Percentiles rank a stretch among this genome's conserved stretches.
phyloP scores from a whole-genome alignment of 2,329 filamentous ascomycete species.

The Sphaerostilbella broomeana region DNA sequence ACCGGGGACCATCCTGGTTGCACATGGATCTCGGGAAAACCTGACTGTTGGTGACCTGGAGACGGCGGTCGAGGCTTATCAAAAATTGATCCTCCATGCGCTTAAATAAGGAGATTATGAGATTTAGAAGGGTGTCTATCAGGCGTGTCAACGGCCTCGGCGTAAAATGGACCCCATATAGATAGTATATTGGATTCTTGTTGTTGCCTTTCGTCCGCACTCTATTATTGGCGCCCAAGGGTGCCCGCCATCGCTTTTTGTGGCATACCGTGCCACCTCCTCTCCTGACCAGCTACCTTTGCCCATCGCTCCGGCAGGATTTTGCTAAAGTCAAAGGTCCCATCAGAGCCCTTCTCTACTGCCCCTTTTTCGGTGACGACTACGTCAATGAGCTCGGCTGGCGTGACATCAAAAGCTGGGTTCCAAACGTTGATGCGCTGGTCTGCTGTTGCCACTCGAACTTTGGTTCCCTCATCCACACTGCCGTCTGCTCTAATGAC shows the following conservation, averaged over 20 bases:
- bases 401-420: conserved; percentile 93
- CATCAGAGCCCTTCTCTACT: conserved; percentile 66
- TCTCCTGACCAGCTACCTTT: conserved; percentile 20
- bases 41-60: conserved; percentile 70
- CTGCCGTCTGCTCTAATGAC: conserved; percentile 56
- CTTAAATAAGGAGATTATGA: conserved; percentile 33
- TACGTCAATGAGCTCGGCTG: conserved; percentile 79
- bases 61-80: conserved; percentile 71
- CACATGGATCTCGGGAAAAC: conserved; percentile 78
- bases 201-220: background rate
- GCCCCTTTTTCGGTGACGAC: conserved; percentile 91
- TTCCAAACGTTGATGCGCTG: conserved; percentile 87
- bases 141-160: too few relatives aligned
- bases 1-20: conserved; percentile 72
- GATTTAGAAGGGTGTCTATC: too few relatives aligned
- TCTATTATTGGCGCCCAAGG: background rate
- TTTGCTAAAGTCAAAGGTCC: conserved; percentile 58
- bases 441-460: conserved; percentile 72
- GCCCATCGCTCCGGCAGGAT: conserved; percentile 52
- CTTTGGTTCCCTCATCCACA: conserved; percentile 56
- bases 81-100: conserved; percentile 58
- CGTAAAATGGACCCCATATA: too few relatives aligned
- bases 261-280: background rate
- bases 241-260: background rate
- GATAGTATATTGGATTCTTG: background rate